Percentiles rank a stretch among this genome's conserved stretches.
Conservation (phyloP, 2,329 filamentous ascomycete genomes). For the Colletotrichum destructivum region DNA sequence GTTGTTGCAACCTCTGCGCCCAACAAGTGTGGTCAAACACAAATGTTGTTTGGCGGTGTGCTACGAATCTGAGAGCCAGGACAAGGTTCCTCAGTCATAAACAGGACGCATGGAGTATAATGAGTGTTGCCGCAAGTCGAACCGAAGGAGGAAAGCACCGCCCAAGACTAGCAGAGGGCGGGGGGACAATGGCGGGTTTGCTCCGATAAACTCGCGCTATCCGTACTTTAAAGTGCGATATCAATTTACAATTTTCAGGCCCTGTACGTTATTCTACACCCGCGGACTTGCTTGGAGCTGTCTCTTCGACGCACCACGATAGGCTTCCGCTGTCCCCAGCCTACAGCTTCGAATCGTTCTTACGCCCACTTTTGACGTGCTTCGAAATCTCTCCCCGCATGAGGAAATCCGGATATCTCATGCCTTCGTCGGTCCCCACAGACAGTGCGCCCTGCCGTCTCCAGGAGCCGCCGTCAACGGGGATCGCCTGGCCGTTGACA, state of each 20-base stretch:
- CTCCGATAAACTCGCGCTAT: constrained; percentile 9
- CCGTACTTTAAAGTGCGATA: constrained; percentile 8
- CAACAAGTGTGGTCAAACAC: neutral
- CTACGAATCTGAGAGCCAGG: neutral
- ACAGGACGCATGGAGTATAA: no score
- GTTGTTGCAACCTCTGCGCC: neutral
- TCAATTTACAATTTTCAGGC: constrained; percentile 20
- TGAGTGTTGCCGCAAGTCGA: neutral
- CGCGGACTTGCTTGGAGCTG: constrained; percentile 23
- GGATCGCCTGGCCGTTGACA: constrained; percentile 85
- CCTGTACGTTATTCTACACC: constrained; percentile 8
- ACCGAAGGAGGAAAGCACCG: neutral
- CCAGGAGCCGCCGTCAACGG: constrained; percentile 78
- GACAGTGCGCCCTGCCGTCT: constrained; percentile 62
- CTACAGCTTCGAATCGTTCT: constrained; percentile 58
- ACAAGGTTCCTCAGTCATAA: neutral
- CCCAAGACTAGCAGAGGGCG: neutral
- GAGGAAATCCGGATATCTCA: constrained; percentile 69
- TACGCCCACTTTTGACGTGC: constrained; percentile 52
- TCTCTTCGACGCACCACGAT: neutral
- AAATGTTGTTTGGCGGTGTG: no score
- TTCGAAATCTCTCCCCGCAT: constrained; percentile 53
- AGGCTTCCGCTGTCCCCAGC: neutral
- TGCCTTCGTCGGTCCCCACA: constrained; percentile 63
- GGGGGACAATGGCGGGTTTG: neutral